Conservation (phyloP, 2,329 filamentous ascomycete species). For the Neofusicoccum laricinum region DNA sequence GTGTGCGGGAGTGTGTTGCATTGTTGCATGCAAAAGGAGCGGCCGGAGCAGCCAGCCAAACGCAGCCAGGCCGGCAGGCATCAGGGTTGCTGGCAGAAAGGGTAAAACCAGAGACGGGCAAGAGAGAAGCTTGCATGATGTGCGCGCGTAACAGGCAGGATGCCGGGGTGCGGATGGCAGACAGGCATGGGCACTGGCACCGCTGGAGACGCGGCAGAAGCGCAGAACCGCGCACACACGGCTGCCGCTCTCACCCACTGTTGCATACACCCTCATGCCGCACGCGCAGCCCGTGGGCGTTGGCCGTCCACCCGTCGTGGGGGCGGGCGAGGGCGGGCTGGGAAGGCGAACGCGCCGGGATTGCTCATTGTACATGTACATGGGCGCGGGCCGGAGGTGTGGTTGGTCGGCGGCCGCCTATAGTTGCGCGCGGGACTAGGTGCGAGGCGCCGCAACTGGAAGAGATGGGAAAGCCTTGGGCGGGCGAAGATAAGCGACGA, state of each 20-base stretch:
- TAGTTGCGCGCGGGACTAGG: not conserved
- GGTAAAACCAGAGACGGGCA: not conserved
- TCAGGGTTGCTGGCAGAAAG: not conserved
- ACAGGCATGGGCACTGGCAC: not conserved
- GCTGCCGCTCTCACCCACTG: not conserved
- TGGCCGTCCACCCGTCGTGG: too few relatives aligned
- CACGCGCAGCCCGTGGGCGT: too few relatives aligned
- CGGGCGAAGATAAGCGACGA: constrained; percentile 8
- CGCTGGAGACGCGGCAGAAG: not conserved
- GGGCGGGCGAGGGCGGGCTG: not conserved
- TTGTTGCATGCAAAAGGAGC: not conserved
- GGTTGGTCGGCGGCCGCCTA: not conserved
- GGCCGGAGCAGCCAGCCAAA: not conserved
- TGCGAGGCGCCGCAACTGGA: not conserved
- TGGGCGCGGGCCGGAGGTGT: not conserved
- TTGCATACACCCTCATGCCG: not conserved
- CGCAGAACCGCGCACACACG: not conserved
- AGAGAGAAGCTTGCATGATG: not conserved
- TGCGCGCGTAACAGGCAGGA: not conserved
- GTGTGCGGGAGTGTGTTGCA: not conserved
- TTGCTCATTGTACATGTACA: not conserved
- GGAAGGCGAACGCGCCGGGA: not conserved
- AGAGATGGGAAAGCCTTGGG: not conserved
- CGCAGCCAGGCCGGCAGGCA: not conserved
- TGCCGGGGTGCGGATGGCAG: not conserved